Percentiles rank a stretch among this genome's conserved stretches.
Evolutionary conservation across 352 stramenopile genomes (phyloP).

Genomic region (Thraustochytrium striatum): DNA sequence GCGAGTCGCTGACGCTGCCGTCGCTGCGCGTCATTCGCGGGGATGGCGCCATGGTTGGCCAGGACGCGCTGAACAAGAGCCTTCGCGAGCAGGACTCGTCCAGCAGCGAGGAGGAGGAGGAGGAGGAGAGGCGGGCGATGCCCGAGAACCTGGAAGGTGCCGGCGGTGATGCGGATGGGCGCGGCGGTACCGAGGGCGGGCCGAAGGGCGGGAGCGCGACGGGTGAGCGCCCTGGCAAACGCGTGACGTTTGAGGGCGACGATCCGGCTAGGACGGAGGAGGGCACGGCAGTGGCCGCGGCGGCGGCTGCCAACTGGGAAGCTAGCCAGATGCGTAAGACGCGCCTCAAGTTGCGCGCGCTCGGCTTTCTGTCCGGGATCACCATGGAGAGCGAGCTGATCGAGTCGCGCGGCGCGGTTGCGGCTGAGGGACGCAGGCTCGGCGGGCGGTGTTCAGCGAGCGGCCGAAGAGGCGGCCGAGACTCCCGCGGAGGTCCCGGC

Average conservation of each 20-base stretch:
- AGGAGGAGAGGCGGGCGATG: background rate
- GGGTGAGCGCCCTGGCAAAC: background rate
- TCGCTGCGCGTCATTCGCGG: background rate
- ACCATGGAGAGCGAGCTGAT: conserved; percentile 68
- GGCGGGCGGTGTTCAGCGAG: background rate
- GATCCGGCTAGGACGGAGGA: no score
- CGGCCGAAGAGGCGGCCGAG: background rate
- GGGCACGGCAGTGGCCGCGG: no score
- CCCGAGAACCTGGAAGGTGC: no score
- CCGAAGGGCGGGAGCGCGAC: background rate
- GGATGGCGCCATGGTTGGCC: background rate
- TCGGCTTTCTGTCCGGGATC: conserved; percentile 80
- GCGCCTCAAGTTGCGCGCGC: conserved; percentile 53
- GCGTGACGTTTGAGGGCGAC: background rate
- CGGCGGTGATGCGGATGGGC: no score
- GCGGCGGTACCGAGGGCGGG: background rate
- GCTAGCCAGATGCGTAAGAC: no score
- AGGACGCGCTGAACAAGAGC: no score
- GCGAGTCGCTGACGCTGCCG: no score
- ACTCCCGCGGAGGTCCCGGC: background rate
- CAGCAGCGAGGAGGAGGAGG: background rate
- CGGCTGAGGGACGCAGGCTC: background rate
- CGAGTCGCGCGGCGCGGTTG: background rate
- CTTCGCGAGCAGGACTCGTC: background rate
- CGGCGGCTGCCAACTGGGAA: no score